phyloP scores from a whole-genome alignment of 2,329 filamentous ascomycete genomes.

The Cercospora nicotianae region DNA sequence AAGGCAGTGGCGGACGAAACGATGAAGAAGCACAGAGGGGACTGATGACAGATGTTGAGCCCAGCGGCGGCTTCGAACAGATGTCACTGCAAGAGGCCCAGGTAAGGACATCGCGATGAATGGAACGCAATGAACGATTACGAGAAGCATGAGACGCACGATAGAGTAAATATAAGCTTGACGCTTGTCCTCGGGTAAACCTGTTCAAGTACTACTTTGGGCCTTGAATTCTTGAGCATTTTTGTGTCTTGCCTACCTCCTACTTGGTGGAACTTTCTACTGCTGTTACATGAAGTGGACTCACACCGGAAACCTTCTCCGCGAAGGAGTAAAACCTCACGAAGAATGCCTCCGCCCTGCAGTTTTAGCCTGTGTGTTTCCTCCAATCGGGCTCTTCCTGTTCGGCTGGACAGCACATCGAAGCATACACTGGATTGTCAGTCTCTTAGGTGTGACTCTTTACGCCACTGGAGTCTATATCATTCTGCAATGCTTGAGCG shows the following conservation, averaged over 20 bases:
- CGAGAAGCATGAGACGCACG: neutral
- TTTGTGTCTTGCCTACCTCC: conserved; percentile 36
- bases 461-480: conserved; percentile 43
- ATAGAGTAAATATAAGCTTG: conserved; percentile 41
- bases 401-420: conserved; percentile 36
- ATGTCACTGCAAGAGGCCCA: neutral
- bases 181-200: conserved; percentile 67
- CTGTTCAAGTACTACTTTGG: conserved; percentile 58
- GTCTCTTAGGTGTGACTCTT: conserved; percentile 45
- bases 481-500: conserved; percentile 45
- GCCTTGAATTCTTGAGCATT: conserved; percentile 43
- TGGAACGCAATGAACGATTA: neutral
- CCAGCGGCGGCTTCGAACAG: neutral
- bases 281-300: conserved; percentile 30
- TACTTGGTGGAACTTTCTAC: conserved; percentile 25
- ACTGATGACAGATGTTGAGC: conserved; percentile 22
- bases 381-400: conserved; percentile 38
- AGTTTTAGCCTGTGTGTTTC: conserved; percentile 32
- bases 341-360: conserved; percentile 38
- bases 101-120: neutral
- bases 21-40: conserved; percentile 34
- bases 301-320: conserved; percentile 30
- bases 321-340: conserved; percentile 30
- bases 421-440: conserved; percentile 44
- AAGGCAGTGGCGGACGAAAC: conserved; percentile 6